Percentiles rank a stretch among this genome's conserved stretches.
phyloP scores from a whole-genome alignment of 1,139 yeast species.

The Blastobotrys proliferans region DNA sequence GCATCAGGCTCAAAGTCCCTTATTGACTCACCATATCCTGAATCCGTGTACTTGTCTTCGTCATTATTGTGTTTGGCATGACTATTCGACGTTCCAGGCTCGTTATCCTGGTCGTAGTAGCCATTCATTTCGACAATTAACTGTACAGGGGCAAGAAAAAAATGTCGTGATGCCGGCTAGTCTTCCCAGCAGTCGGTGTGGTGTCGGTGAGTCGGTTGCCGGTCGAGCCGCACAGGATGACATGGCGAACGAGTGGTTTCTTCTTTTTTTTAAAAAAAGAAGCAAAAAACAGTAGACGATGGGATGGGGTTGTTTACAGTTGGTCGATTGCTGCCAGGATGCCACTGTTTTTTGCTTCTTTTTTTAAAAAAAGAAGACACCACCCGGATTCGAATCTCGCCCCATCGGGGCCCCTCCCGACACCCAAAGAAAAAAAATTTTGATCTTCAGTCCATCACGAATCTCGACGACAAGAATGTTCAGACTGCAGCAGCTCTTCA shows the following conservation, averaged over 20 bases:
- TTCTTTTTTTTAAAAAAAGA: no score
- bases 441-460: background rate
- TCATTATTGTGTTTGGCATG: constrained; percentile 4
- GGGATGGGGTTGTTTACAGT: no score
- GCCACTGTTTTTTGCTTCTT: no score
- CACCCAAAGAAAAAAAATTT: background rate
- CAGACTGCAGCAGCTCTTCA: background rate
- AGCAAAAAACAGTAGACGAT: no score
- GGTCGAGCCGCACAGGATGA: no score
- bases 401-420: background rate
- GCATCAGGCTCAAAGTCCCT: constrained; percentile 19
- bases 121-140: background rate
- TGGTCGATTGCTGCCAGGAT: no score
- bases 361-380: background rate
- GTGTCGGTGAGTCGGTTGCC: no score
- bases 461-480: no score
- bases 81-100: constrained; percentile 18
- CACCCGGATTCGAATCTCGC: background rate
- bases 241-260: no score
- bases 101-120: constrained; percentile 14
- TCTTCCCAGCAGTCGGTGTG: no score
- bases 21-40: constrained; percentile 28
- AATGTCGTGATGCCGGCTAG: no score
- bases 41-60: constrained; percentile 17
- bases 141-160: no score